Conservation (phyloP, 1,284 basidiomycete species). For the Schizopora paradoxa region DNA sequence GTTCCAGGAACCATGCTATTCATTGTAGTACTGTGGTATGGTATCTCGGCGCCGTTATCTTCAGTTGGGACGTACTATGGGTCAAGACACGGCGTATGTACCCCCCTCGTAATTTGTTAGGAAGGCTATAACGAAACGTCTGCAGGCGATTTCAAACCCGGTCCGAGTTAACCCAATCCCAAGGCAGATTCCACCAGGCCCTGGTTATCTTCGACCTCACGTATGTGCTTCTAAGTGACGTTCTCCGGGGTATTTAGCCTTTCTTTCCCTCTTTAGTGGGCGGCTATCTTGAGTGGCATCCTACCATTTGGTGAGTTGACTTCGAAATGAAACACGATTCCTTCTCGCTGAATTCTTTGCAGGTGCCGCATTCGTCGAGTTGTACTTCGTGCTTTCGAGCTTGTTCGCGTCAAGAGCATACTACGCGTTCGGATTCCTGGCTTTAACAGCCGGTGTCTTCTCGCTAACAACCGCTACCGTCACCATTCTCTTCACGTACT, state of each 20-base stretch:
- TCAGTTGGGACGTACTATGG: slow-evolving; percentile 75
- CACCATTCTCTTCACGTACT: slow-evolving; percentile 88
- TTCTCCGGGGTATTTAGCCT: slow-evolving; percentile 1
- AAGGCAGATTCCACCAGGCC: slow-evolving; percentile 80
- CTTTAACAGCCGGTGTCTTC: slow-evolving; percentile 83
- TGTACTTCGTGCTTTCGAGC: slow-evolving; percentile 91
- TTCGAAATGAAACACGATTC: not conserved
- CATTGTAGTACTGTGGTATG: slow-evolving; percentile 92
- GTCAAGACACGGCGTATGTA: slow-evolving; percentile 77
- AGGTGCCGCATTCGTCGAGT: slow-evolving; percentile 93
- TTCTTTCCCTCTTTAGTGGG: slow-evolving; percentile 41
- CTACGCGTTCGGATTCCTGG: slow-evolving; percentile 94
- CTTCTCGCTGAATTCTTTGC: slow-evolving; percentile 9
- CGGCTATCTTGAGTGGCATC: slow-evolving; percentile 82
- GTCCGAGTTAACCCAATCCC: slow-evolving; percentile 92
- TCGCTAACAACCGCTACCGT: slow-evolving; percentile 86
- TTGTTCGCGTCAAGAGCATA: slow-evolving; percentile 92
- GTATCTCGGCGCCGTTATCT: slow-evolving; percentile 85
- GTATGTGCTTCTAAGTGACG: slow-evolving; percentile 35
- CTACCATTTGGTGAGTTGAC: slow-evolving; percentile 75
- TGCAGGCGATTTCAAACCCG: slow-evolving; percentile 67
- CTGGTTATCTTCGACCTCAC: slow-evolving; percentile 80
- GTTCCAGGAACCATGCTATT: slow-evolving; percentile 90
- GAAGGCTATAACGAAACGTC: slow-evolving; percentile 12
- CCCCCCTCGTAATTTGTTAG: slow-evolving; percentile 7